Conservation (phyloP, 2,329 filamentous ascomycete species). For the Huntiella decipiens region DNA sequence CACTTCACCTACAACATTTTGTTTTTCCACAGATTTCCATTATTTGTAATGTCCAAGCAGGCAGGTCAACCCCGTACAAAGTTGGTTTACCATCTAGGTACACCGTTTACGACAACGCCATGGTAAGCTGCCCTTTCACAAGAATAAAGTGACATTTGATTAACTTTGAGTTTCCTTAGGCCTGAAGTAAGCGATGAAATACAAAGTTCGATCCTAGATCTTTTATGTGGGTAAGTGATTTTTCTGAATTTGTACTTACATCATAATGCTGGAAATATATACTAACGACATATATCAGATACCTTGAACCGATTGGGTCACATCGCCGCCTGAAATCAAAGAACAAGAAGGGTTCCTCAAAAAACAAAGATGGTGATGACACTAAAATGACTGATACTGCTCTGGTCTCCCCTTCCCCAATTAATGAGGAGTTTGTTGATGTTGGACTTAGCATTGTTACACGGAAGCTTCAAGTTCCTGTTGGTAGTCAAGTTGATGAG, state of each 20-base stretch:
- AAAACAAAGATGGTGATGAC: conserved; percentile 13
- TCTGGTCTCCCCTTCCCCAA: conserved; percentile 21
- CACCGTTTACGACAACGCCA: conserved; percentile 39
- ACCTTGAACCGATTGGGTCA: conserved; percentile 44
- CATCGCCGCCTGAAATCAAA: conserved; percentile 34
- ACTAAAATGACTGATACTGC: background rate
- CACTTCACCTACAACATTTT: too few relatives aligned
- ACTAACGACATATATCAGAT: conserved; percentile 21
- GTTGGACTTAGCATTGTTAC: conserved; percentile 47
- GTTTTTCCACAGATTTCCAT: background rate
- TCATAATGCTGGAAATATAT: conserved; percentile 3
- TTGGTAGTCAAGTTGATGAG: conserved; percentile 13
- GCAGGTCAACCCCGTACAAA: conserved; percentile 26
- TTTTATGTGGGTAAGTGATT: conserved; percentile 40
- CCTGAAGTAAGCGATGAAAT: conserved; percentile 37
- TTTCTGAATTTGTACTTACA: background rate
- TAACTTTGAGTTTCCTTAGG: conserved; percentile 24
- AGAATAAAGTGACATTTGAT: background rate
- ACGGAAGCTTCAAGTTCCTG: conserved; percentile 31
- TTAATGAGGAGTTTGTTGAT: conserved; percentile 37
- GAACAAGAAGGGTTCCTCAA: conserved; percentile 13
- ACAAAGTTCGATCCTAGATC: conserved; percentile 44
- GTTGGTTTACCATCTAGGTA: conserved; percentile 44
- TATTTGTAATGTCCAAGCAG: background rate
- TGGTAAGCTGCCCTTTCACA: conserved; percentile 28